Evolutionary conservation across 805 yeast species (phyloP).

Genomic region (Suhomyces tanzawaensis): DNA sequence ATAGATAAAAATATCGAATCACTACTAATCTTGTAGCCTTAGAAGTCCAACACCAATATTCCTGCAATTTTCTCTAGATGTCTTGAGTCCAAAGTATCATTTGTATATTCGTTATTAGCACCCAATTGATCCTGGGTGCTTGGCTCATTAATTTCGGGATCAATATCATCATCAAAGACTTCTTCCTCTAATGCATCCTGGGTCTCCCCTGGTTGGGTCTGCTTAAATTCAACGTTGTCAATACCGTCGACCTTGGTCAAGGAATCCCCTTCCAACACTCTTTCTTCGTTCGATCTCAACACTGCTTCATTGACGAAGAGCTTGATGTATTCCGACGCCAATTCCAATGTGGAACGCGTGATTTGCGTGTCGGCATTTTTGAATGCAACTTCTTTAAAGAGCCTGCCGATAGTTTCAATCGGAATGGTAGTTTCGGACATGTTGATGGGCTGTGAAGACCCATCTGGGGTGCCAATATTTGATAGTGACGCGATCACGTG

Average conservation of each 20-base stretch:
- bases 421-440: conserved; percentile 2
- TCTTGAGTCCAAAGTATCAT: conserved; percentile 47
- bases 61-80: conserved; percentile 59
- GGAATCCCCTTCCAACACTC: conserved; percentile 32
- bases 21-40: conserved; percentile 1
- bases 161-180: conserved; percentile 10
- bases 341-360: conserved; percentile 46
- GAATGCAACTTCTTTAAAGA: conserved; percentile 52
- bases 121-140: conserved; percentile 18
- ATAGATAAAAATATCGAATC: neutral
- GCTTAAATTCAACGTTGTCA: conserved; percentile 20
- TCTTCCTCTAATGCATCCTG: conserved; percentile 15
- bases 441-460: too few relatives aligned
- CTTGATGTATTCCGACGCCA: conserved; percentile 53
- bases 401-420: conserved; percentile 43
- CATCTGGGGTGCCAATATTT: too few relatives aligned
- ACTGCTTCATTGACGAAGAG: conserved; percentile 61
- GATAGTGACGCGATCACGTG: too few relatives aligned
- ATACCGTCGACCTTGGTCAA: conserved; percentile 30
- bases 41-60: conserved; percentile 55
- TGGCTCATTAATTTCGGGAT: conserved; percentile 16
- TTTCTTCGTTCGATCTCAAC: conserved; percentile 53
- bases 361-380: conserved; percentile 45
- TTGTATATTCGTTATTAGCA: conserved; percentile 12
- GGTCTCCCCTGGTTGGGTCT: conserved; percentile 6